Base-by-base conservation (phyloP, 306 rosid species). In the Argentina anserina region DNA sequence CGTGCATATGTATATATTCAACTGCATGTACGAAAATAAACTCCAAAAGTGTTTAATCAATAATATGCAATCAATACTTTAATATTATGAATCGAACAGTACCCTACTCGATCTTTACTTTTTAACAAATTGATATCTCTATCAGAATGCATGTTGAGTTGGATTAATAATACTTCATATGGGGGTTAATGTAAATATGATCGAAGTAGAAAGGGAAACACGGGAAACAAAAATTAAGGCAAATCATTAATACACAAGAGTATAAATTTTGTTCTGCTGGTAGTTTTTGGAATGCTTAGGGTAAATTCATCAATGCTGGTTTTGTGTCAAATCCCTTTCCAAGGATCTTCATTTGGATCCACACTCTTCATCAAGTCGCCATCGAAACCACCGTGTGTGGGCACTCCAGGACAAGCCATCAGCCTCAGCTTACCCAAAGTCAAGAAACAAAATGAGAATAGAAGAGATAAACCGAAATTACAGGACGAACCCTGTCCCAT, bases 321-420 rank as follows among this genome's bases (percentile, higher is more conserved):
- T 82, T 78, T 60, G 80, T 84, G 95, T 85, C 78, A 75, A 87
- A 92, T 90, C 95, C 80, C 83, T 89, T 75, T 92, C 91, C 9
- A 78, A 79, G 84, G 87, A 89, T 92, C 89, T 71, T 33, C 34
- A 63, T 21, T 63, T 74, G 83, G 86, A 92, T 90, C 79, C 81
- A 81, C 87, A 75, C 84, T 76, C 75, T 63, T 78, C 49, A 80
- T 61, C 71, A 69, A 63, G 91, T 93, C 91, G 45, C 91, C 41
- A 77, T 90, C 96, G 82, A 50, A 77, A 74, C 73, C 49, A 76
- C 77, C 80, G 84, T 88, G 81, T 83, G 64, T 83, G 76, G 77
- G 75, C 96, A 80, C 86, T 81, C 81, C 68, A 80, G 66, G 90
- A 87, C 93, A 84, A 79, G 63, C 75, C 86, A 75, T 76, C 82